Base-by-base conservation (phyloP, 441 rosid species). In the Pelargonium citronellum region DNA sequence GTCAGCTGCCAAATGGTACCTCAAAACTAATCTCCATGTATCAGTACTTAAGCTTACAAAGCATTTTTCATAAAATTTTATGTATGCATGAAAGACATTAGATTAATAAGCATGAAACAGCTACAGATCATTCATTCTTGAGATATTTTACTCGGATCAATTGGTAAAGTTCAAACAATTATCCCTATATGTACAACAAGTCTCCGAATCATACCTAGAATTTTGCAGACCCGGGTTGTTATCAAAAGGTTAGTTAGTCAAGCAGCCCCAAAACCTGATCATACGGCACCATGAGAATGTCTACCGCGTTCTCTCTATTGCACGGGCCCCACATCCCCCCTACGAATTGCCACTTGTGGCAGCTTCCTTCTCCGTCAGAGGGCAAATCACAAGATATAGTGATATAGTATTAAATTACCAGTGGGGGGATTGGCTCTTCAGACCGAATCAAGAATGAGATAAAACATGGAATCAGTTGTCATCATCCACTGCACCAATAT, bases 401-500 rank as follows among this genome's bases (percentile, higher is more conserved):
- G 66, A 41, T 75, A 66, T 67, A 27, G 27, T 61, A 39, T 67
- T 30, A 66, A 68, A 60, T 75, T 75, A 72, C 77, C 82, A 70
- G 80, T 75, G 41, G 37, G 74, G 72, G 73, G 73, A 61, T 73
- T 53, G 76, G 55, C 73, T 73, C 47, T 65, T 74, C 70, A 30
- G 61, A 63, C 57, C 44, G 67, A 75, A 71, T 73, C 69, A 79
- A 77, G 77, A 85, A 83, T 69, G 47, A 30, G 57, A 75, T 75
- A 27, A 67, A 77, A 22, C 69, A 74, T 78, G 63, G 70, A 70
- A 80, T 92, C 84, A 96, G 86, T 88, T 87, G 78, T 93, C 97
- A 17, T 96, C 98, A 57, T 96, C 99, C 67, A 91, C 87, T 27
- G 97, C 82, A 41, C 98, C 97, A 67, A 90, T 74, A 66, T 96